phyloP scores from a whole-genome alignment of 768 basidiomycete species.

The Boletus tylopilopsis region DNA sequence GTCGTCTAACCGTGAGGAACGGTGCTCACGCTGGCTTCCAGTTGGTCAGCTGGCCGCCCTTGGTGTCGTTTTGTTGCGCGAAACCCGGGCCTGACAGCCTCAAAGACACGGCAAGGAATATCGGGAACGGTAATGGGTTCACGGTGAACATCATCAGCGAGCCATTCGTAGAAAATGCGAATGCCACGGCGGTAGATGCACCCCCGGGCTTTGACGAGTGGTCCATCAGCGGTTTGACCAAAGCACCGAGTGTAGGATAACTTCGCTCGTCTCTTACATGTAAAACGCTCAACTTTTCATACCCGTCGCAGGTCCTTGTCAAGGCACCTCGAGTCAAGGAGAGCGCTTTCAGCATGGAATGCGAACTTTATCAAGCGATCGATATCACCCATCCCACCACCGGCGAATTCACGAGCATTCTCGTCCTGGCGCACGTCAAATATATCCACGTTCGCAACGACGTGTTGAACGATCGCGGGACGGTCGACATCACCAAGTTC shows the following conservation, averaged over 20 bases:
- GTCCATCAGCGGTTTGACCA: slow-evolving; percentile 41
- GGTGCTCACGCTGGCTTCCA: neutral
- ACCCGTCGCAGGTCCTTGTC: slow-evolving; percentile 30
- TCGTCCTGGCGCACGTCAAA: slow-evolving; percentile 41
- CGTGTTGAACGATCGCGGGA: slow-evolving; percentile 34
- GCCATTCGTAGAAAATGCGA: slow-evolving; percentile 39
- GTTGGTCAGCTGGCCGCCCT: slow-evolving; percentile 23
- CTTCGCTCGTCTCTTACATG: neutral
- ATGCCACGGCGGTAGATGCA: slow-evolving; percentile 35
- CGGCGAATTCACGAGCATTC: slow-evolving; percentile 24
- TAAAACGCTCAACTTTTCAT: neutral
- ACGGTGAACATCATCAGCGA: slow-evolving; percentile 58
- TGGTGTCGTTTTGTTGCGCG: slow-evolving; percentile 36
- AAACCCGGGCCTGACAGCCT: slow-evolving; percentile 16
- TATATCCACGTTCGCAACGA: slow-evolving; percentile 43
- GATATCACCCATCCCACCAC: slow-evolving; percentile 35
- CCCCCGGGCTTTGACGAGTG: slow-evolving; percentile 39
- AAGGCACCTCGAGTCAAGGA: slow-evolving; percentile 41
- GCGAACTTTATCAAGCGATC: slow-evolving; percentile 32
- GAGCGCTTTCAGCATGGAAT: slow-evolving; percentile 48
- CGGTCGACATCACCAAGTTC: slow-evolving; percentile 34
- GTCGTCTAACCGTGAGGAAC: neutral
- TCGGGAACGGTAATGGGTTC: slow-evolving; percentile 45
- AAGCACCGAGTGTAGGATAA: slow-evolving; percentile 15
- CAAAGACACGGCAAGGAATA: slow-evolving; percentile 46